Base-by-base conservation (phyloP, 73 alveolate genomes). In the Paramecium caudatum region DNA sequence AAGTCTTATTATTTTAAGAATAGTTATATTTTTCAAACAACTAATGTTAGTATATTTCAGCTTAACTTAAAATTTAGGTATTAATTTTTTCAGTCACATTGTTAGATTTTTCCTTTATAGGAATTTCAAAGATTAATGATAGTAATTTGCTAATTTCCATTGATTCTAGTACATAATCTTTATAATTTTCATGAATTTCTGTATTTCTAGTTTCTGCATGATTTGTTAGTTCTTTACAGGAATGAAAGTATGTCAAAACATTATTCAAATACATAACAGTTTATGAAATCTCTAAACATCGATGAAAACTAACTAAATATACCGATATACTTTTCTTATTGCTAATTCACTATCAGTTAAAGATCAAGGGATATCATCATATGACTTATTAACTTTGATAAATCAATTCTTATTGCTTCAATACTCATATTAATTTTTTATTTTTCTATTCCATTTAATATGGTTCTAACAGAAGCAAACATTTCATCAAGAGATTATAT, bases 321-420 rank as follows among this genome's bases (percentile, higher is more conserved):
- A 32, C 47, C 25, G 6, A 32, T 68, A 34, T 68, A 68, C 84
- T 68, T 68, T 33, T 68, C 84, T 43, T 17, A 25, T 68, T 68
- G 30, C 21, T 34, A 16, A 68, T 68, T 68, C 30, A 30, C 32
- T 13, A 68, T 25, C 0, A 49, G 9, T 37, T 32, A 16, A 12
- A 68, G 37, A 32, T 68, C 17, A 37, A 68, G 37, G 19, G 30
- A 25, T 16, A 68, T 36, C 19, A 68, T 25, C 25, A 68, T 68
- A 33, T 68, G 15, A 34, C 61, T 34, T 30, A 68, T 37, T 4
- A 68, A 68, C 34, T 68, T 68, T 15, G 84, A n/a, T n/a, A 68
- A 34, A n/a, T 68, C 34, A 2, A 10, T 9, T 13, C 34, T 34
- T 12, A 68, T 30, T 21, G 1, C 8, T 1, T 68, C 15, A 7